Evolutionary conservation across 176 grass and related monocot species (phyloP).

Genomic region (Avena atlantica): DNA sequence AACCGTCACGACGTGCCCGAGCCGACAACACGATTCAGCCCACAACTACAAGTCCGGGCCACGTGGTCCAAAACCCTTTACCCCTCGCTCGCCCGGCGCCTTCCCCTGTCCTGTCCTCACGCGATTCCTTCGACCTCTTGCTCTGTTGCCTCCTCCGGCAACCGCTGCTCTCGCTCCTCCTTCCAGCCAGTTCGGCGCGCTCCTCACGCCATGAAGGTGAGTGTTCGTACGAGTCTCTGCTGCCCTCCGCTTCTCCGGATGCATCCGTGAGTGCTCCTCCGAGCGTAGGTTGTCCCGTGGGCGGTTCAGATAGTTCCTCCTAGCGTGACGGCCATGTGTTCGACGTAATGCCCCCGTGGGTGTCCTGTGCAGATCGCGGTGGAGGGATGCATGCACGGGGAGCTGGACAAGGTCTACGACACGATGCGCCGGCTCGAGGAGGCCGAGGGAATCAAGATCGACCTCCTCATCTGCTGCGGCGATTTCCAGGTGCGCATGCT

Average conservation of each 20-base stretch:
- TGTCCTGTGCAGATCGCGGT: slow-evolving; percentile 64
- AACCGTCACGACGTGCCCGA: not conserved
- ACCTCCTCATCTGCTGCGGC: slow-evolving; percentile 86
- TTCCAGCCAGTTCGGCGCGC: not conserved
- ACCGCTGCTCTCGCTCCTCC: not conserved
- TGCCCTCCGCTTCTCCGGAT: not conserved
- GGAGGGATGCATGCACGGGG: slow-evolving; percentile 92
- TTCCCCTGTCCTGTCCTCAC: not conserved
- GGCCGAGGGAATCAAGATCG: slow-evolving; percentile 76
- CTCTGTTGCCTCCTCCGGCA: not conserved
- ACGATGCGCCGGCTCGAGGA: slow-evolving; percentile 67
- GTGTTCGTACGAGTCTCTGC: not conserved
- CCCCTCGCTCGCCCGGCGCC: not conserved
- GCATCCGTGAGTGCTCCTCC: not conserved
- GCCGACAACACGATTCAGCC: not conserved
- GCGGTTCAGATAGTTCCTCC: not conserved
- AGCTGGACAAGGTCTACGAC: slow-evolving; percentile 81
- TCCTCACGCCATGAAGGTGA: slow-evolving; percentile 50
- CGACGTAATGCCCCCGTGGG: slow-evolving; percentile 51
- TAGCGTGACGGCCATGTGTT: slow-evolving; percentile 31
- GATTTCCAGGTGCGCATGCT: slow-evolving; percentile 69
- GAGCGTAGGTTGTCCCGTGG: not conserved
- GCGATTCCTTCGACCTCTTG: not conserved
- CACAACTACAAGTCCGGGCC: not conserved
- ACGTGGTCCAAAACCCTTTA: not conserved